Evolutionary conservation across 1,284 basidiomycete genomes (phyloP).

Genomic region (Tilletia walkeri): DNA sequence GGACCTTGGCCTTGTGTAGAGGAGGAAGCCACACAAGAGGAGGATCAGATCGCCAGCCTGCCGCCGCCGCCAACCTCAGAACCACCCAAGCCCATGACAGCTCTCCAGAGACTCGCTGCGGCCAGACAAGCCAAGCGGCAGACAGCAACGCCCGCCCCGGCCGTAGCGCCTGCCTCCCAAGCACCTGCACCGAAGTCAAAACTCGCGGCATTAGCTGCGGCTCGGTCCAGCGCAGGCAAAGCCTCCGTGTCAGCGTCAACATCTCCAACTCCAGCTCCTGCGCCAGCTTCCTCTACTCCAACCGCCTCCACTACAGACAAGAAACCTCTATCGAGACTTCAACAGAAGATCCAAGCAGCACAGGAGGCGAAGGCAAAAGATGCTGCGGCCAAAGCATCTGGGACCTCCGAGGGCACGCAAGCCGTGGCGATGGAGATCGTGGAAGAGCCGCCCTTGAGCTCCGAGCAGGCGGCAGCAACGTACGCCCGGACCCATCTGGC

Average conservation of each 20-base stretch:
- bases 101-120: conserved; percentile 32
- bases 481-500: conserved; percentile 1
- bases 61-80: background rate
- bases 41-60: background rate
- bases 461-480: background rate
- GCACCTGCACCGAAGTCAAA: conserved; percentile 64
- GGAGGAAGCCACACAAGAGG: background rate
- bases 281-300: no score
- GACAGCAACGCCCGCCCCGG: conserved; percentile 23
- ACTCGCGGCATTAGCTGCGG: conserved; percentile 68
- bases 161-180: conserved; percentile 34
- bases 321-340: conserved; percentile 61
- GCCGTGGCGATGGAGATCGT: background rate
- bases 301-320: conserved; percentile 17
- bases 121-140: conserved; percentile 30
- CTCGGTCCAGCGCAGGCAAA: conserved; percentile 59
- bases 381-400: conserved; percentile 19
- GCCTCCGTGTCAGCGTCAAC: conserved; percentile 62
- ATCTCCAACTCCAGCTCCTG: no score
- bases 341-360: conserved; percentile 58
- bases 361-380: conserved; percentile 17
- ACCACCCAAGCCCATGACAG: conserved; percentile 28
- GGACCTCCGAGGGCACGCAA: background rate
- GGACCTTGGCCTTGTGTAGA: conserved; percentile 26
- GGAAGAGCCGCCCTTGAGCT: background rate